Evolutionary conservation across 176 grass and related monocot species (phyloP).

Genomic region (Carex scoparia): DNA sequence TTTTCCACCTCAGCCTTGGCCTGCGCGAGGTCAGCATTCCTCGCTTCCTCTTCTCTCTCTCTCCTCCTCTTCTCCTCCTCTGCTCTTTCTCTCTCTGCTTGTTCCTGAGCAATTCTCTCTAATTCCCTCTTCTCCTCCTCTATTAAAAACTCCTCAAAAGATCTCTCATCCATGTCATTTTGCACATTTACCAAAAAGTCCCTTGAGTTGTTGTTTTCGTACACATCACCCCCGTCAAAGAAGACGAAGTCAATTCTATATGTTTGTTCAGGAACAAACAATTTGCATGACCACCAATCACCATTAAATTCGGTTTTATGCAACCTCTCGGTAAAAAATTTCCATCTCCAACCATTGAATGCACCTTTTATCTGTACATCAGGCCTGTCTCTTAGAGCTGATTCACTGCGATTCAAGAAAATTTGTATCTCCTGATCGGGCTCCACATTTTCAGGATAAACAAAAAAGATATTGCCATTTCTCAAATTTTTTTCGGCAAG

Average conservation of each 20-base stretch:
- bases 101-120: conserved; percentile 60
- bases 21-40: conserved; percentile 55
- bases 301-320: conserved; percentile 61
- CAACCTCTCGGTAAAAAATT: conserved; percentile 62
- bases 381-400: conserved; percentile 44
- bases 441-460: conserved; percentile 56
- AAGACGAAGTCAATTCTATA: conserved; percentile 97
- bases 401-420: conserved; percentile 62
- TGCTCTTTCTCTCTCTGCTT: conserved; percentile 76
- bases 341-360: conserved; percentile 95
- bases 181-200: conserved; percentile 70
- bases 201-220: conserved; percentile 73
- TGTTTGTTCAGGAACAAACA: conserved; percentile 82
- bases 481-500: conserved; percentile 63
- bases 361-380: conserved; percentile 74
- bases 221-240: conserved; percentile 59
- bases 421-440: conserved; percentile 47
- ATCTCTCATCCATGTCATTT: conserved; percentile 53
- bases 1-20: conserved; percentile 59
- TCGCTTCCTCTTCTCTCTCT: conserved; percentile 59
- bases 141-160: conserved; percentile 74
- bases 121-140: conserved; percentile 71
- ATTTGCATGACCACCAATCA: conserved; percentile 91
- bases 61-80: conserved; percentile 47
- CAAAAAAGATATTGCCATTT: conserved; percentile 50